Percentiles rank a stretch among this genome's conserved stretches.
Conservation (phyloP, 768 basidiomycete genomes). For the Piloderma croceum region DNA sequence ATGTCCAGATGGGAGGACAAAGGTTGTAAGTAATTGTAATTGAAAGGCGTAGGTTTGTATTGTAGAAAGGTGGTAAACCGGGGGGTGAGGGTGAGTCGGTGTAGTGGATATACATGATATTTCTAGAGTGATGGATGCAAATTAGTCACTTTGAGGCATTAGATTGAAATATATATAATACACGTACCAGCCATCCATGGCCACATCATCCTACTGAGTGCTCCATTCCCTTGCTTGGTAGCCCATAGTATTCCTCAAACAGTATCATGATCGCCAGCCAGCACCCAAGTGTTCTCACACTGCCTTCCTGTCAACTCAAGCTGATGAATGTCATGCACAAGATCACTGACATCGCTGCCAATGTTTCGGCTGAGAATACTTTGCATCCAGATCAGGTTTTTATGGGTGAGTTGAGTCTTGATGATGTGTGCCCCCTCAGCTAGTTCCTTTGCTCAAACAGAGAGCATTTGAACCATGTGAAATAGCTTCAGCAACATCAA, state of each 20-base stretch:
- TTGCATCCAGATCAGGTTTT: conserved; percentile 11
- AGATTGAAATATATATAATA: no score
- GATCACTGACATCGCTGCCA: conserved; percentile 10
- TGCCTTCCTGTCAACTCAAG: conserved; percentile 12
- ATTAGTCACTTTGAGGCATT: no score
- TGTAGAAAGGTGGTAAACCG: no score
- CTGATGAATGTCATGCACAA: conserved; percentile 15
- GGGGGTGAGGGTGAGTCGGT: no score
- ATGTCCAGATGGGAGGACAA: no score
- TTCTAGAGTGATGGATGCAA: no score
- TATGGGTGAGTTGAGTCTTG: conserved; percentile 1
- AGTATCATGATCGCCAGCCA: conserved; percentile 5
- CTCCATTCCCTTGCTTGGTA: no score
- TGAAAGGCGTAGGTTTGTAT: no score
- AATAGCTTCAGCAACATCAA: neutral
- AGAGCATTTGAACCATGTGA: neutral
- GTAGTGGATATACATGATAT: no score
- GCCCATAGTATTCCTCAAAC: conserved; percentile 16
- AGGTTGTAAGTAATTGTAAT: no score
- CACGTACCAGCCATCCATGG: no score
- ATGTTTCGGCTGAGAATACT: conserved; percentile 7
- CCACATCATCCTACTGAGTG: no score
- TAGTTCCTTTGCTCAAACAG: neutral
- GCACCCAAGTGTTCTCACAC: conserved; percentile 16
- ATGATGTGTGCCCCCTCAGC: conserved; percentile 1